Evolutionary conservation across 371 early-diverging fungal species (phyloP).

Genomic region (Mucor piriformis): DNA sequence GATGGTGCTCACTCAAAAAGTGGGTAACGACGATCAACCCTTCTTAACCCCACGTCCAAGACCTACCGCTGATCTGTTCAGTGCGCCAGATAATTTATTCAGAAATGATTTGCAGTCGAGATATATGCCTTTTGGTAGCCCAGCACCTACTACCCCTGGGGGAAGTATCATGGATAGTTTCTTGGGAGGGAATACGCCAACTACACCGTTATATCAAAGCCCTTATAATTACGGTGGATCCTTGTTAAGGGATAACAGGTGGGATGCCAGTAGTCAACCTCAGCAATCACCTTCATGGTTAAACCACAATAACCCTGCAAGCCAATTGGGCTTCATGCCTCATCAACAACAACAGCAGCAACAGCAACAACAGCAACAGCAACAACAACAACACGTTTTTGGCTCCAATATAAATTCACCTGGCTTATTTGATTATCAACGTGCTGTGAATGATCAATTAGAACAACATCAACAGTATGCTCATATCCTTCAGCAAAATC

Average conservation of each 20-base stretch:
- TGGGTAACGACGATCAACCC: slow-evolving; percentile 67
- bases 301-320: slow-evolving; percentile 16
- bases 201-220: slow-evolving; percentile 22
- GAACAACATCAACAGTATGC: slow-evolving; percentile 53
- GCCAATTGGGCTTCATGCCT: neutral
- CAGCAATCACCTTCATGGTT: slow-evolving; percentile 36
- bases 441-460: slow-evolving; percentile 33
- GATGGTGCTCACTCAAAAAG: slow-evolving; percentile 58
- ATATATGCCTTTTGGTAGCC: slow-evolving; percentile 35
- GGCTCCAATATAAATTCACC: slow-evolving; percentile 25
- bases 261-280: slow-evolving; percentile 11
- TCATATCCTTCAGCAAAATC: slow-evolving; percentile 56
- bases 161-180: slow-evolving; percentile 22
- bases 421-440: slow-evolving; percentile 44
- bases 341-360: neutral
- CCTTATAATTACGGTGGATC: slow-evolving; percentile 25
- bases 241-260: slow-evolving; percentile 22
- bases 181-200: slow-evolving; percentile 1
- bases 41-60: slow-evolving; percentile 54
- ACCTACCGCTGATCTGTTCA: slow-evolving; percentile 30
- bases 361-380: slow-evolving; percentile 17
- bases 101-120: slow-evolving; percentile 26
- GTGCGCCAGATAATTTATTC: slow-evolving; percentile 11
- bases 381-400: slow-evolving; percentile 34
- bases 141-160: slow-evolving; percentile 21